These are phyloP conservation scores for Lathyrus oleraceus DNA, from an alignment of 306 rosid genomes.

Conservation along the genomic window DNA sequence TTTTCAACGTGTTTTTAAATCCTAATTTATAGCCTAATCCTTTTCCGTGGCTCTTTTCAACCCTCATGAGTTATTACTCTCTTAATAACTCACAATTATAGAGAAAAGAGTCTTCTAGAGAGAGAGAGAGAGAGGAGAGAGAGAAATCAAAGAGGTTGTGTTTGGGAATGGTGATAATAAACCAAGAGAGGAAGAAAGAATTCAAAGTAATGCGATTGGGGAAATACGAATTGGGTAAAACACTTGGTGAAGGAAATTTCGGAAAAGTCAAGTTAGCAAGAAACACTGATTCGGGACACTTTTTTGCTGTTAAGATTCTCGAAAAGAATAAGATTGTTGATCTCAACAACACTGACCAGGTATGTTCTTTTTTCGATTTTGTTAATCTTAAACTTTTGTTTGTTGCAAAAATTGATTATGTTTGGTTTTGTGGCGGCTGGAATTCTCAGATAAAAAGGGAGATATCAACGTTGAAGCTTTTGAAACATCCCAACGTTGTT, in stretches of 20 bases:
- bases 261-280: constrained; percentile 78
- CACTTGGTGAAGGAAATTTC: constrained; percentile 77
- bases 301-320: constrained; percentile 73
- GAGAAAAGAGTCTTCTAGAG: neutral
- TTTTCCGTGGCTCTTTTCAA: constrained; percentile 1
- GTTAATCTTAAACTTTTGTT: neutral
- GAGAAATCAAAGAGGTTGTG: neutral
- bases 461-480: constrained; percentile 73
- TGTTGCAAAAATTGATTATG: neutral
- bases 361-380: neutral
- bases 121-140: neutral
- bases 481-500: constrained; percentile 80
- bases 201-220: constrained; percentile 57
- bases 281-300: constrained; percentile 46
- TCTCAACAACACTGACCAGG: constrained; percentile 76
- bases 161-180: constrained; percentile 38
- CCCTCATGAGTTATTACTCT: constrained; percentile 22
- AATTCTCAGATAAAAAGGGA: constrained; percentile 80
- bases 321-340: constrained; percentile 60
- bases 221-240: constrained; percentile 67
- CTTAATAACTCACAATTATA: neutral
- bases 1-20: neutral
- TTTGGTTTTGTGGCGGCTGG: neutral
- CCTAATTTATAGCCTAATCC: neutral
- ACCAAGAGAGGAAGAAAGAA: constrained; percentile 12